Conservation (phyloP, 2,329 filamentous ascomycete species). For the Sarocladium oryzae region DNA sequence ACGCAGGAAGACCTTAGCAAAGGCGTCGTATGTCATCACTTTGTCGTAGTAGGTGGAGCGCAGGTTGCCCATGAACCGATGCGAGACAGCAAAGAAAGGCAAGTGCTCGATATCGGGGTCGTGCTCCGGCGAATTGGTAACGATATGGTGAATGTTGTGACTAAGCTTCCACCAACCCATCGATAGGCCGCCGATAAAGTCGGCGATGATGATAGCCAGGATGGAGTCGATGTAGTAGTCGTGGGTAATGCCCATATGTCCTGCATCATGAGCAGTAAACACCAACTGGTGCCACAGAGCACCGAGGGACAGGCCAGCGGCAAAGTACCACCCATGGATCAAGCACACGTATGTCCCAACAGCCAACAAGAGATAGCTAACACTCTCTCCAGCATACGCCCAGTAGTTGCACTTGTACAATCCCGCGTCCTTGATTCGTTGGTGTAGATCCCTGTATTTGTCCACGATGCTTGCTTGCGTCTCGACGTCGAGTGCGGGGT, state of each 20-base stretch:
- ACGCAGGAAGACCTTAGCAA: constrained; percentile 64
- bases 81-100: constrained; percentile 81
- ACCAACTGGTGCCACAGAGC: constrained; percentile 90
- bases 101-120: constrained; percentile 93
- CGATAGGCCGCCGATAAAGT: constrained; percentile 83
- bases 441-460: constrained; percentile 75
- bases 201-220: constrained; percentile 84
- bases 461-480: constrained; percentile 70
- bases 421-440: constrained; percentile 64
- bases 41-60: constrained; percentile 79
- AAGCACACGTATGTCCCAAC: constrained; percentile 55
- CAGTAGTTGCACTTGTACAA: constrained; percentile 81
- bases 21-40: constrained; percentile 69
- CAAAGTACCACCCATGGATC: constrained; percentile 56
- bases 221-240: constrained; percentile 74
- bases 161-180: constrained; percentile 96
- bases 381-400: constrained; percentile 68
- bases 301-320: constrained; percentile 70
- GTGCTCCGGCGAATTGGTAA: constrained; percentile 92
- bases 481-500: constrained; percentile 66
- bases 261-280: constrained; percentile 90
- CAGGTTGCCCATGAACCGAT: constrained; percentile 67
- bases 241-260: constrained; percentile 96
- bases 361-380: constrained; percentile 64
- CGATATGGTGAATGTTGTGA: constrained; percentile 94